Evolutionary conservation across 2,329 filamentous ascomycete species (phyloP).

Genomic region (Monascus ruber): DNA sequence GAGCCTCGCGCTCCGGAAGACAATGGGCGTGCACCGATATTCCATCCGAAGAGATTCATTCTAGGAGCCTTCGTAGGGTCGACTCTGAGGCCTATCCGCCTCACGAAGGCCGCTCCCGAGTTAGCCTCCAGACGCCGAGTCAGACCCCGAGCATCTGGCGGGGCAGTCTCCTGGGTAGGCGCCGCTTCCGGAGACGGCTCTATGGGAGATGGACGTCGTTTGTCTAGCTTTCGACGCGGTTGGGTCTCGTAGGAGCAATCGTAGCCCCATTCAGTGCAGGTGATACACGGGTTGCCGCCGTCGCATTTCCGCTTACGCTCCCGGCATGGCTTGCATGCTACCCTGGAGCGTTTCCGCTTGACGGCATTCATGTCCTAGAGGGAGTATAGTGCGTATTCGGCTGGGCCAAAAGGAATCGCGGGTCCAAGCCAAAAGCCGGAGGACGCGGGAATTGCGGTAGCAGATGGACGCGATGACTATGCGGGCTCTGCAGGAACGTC

Average conservation of each 20-base stretch:
- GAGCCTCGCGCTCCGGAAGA: constrained; percentile 6
- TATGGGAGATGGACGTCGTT: constrained; percentile 8
- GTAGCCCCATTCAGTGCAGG: constrained; percentile 44
- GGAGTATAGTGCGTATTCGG: no score
- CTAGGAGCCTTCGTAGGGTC: constrained; percentile 44
- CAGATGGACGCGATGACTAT: no score
- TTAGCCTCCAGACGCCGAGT: constrained; percentile 39
- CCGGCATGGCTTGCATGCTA: constrained; percentile 42
- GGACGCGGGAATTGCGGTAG: no score
- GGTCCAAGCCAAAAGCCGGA: no score
- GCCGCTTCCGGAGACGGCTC: constrained; percentile 6
- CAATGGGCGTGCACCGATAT: constrained; percentile 25
- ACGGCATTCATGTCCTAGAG: not conserved
- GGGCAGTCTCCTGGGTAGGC: constrained; percentile 21
- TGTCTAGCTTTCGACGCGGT: constrained; percentile 21
- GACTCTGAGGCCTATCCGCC: constrained; percentile 41
- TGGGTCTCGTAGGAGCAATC: constrained; percentile 38
- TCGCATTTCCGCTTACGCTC: constrained; percentile 48
- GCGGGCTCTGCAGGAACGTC: no score
- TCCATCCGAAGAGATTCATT: constrained; percentile 48
- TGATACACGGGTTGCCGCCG: constrained; percentile 41
- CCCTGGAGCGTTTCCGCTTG: constrained; percentile 29
- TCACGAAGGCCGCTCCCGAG: constrained; percentile 46
- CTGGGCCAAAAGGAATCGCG: no score
- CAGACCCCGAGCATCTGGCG: no score